Base-by-base conservation (phyloP, 2,329 filamentous ascomycete species). In the Didymella pinodella region DNA sequence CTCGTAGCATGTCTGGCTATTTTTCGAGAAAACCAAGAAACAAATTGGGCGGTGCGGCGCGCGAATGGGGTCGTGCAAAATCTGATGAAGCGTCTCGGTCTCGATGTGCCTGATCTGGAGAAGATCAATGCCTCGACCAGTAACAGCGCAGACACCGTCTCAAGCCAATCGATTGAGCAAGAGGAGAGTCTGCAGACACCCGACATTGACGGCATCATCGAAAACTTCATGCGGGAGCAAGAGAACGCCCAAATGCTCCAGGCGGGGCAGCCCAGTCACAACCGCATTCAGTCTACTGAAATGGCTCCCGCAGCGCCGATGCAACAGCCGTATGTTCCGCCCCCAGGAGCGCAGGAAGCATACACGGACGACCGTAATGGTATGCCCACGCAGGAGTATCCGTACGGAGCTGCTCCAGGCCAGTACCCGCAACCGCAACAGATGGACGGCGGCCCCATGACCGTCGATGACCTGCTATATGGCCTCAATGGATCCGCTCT, bases 11-110 rank as follows among this genome's bases (percentile, higher is more conserved):
- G 82, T 49, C 63, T 84, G 1, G 75, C 75, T 0, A 77, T 84
- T 0, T 82, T 84, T 20, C 67, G 77, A 14, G 79, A 82, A 29
- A 83, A 85, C 29, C 78, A 82, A 49, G 80, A 81, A 57, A 83
- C 81, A 0, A 84, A 84, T 25, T 81, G 78, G 65, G 81, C 82
- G 0, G 81, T 83, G 0, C 75, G 78, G 31, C 78, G 80, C 25
- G 82, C 82, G 0, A 76, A 76, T 12, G 75, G 76, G 0, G 79
- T 84, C 7, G 78, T 84, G 0, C 69, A 80, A 38, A 77, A 75
- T 31, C 65, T 84, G 14, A 82, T 82, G 79, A 77, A 78, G 53
- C 75, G 78, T 10, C 73, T 83, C 56, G 20, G 60, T 62, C 8
- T 60, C 22, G 52, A 54, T 1, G 52, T 54, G 22, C 66, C 63